Base-by-base conservation (phyloP, 2,329 filamentous ascomycete species). In the Cladophialophora carrionii region DNA sequence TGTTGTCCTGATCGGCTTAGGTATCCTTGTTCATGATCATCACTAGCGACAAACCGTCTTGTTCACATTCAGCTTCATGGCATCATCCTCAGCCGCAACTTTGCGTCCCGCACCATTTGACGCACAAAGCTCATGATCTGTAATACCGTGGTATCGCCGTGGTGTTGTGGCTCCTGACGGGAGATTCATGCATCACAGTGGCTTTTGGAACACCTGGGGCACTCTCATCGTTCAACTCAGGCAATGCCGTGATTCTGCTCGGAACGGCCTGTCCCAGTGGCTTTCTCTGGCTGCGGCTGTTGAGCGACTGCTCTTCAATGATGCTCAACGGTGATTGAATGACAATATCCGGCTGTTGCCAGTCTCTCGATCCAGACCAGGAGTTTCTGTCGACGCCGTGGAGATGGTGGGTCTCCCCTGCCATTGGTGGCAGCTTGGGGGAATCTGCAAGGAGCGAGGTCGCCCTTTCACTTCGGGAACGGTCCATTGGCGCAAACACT, bases 401-500 rank as follows among this genome's bases (percentile, higher is more conserved):
- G 26, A n/a, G 29, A 37, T 43, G 29, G 7, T 57, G 51, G 29
- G 20, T 14, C 26, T 57, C 55, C 22, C 58, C 55, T 17, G 59
- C 52, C 6, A 51, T 55, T 8, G 56, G 46, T 7, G 60, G 43
- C 26, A 56, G 43, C 32, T 63, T 37, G 26, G 41, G 57, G 20
- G 57, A 41, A 34, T 62, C 64, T n/a, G 62, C 57, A 14, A 65
- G 46, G 20, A 43, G 29, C 9, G 46, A 4, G 8, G 55, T 14
- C 20, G 22, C 53, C 29, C 62, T 63, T 29, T 63, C 46, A 10
- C 59, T 57, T 22, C 59, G 56, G 10, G 32, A 46, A 22, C 60
- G 62, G 26, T 61, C 67, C 55, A 63, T 65, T 20, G 68, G 65
- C n/a, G 65, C 63, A 37, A 68, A 62, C 4, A 66, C 62, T 34